Conservation (phyloP, 2,329 filamentous ascomycete species). For the Anthostomella pinea region DNA sequence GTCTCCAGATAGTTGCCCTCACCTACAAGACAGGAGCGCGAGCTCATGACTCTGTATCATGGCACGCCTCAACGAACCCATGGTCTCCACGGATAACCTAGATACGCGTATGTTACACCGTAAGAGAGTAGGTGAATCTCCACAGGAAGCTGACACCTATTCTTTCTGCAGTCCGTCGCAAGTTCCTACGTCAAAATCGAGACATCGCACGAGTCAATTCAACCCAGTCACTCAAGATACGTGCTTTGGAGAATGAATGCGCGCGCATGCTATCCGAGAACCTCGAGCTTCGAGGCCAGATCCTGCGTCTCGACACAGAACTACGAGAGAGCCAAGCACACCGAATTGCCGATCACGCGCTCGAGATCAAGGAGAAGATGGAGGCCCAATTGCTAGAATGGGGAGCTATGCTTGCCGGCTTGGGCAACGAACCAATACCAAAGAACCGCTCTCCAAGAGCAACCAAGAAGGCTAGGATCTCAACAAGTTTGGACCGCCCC, state of each 20-base stretch:
- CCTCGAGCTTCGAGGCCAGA: slow-evolving; percentile 66
- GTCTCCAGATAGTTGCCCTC: no score
- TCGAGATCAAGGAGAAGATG: slow-evolving; percentile 67
- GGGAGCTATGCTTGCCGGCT: slow-evolving; percentile 60
- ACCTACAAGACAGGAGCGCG: no score
- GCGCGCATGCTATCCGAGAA: slow-evolving; percentile 77
- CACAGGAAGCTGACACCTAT: slow-evolving; percentile 6
- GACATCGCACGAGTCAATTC: slow-evolving; percentile 80
- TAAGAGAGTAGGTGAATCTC: no score
- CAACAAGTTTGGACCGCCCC: slow-evolving; percentile 39
- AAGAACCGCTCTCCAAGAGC: slow-evolving; percentile 43
- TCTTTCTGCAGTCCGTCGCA: slow-evolving; percentile 62
- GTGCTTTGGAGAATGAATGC: slow-evolving; percentile 72
- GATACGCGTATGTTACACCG: slow-evolving; percentile 72
- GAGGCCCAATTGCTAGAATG: slow-evolving; percentile 72
- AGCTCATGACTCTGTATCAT: slow-evolving; percentile 51
- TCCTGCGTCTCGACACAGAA: slow-evolving; percentile 67
- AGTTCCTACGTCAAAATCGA: slow-evolving; percentile 79
- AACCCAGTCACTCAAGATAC: slow-evolving; percentile 72
- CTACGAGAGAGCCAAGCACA: slow-evolving; percentile 59
- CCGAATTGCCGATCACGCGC: slow-evolving; percentile 62
- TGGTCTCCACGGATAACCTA: slow-evolving; percentile 64
- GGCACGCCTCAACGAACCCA: slow-evolving; percentile 78
- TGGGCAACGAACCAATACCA: slow-evolving; percentile 58
- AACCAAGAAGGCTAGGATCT: slow-evolving; percentile 40